Conservation (phyloP, 257 asterid species). For the Primulina eburnea region DNA sequence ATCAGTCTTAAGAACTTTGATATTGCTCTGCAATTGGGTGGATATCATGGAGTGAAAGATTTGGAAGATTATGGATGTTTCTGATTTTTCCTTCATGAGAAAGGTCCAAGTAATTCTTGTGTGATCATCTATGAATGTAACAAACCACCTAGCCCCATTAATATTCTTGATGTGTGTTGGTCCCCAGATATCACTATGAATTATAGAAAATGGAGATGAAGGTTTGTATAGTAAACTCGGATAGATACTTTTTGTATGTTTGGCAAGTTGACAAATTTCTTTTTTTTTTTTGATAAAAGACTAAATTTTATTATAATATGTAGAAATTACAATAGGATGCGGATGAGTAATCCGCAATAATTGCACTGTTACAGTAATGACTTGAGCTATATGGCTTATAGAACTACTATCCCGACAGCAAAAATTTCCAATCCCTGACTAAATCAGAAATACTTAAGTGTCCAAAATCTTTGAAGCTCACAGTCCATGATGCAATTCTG, state of each 20-base stretch:
- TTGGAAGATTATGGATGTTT: not conserved
- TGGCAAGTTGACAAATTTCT: slow-evolving; percentile 5
- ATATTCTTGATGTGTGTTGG: not conserved
- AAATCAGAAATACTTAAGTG: too few species aligned
- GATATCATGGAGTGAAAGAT: not conserved
- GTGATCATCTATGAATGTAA: slow-evolving; percentile 11
- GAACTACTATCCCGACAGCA: too few species aligned
- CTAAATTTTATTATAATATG: too few species aligned
- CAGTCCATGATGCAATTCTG: too few species aligned
- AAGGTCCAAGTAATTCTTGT: not conserved
- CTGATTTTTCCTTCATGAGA: slow-evolving; percentile 15
- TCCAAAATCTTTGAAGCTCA: too few species aligned
- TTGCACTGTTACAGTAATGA: too few species aligned
- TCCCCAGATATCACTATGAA: not conserved
- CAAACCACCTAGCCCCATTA: not conserved
- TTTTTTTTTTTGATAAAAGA: too few species aligned
- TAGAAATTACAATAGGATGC: too few species aligned
- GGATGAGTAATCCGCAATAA: too few species aligned
- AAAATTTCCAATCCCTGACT: too few species aligned
- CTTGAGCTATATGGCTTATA: too few species aligned
- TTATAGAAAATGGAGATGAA: not conserved
- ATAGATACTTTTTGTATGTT: not conserved
- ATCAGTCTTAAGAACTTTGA: not conserved
- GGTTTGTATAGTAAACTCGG: not conserved
- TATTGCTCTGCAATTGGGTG: not conserved